Evolutionary conservation across 352 stramenopile genomes (phyloP), one percentile per base, ranked within the genome.

Genomic region (Blastocystis sp.): DNA sequence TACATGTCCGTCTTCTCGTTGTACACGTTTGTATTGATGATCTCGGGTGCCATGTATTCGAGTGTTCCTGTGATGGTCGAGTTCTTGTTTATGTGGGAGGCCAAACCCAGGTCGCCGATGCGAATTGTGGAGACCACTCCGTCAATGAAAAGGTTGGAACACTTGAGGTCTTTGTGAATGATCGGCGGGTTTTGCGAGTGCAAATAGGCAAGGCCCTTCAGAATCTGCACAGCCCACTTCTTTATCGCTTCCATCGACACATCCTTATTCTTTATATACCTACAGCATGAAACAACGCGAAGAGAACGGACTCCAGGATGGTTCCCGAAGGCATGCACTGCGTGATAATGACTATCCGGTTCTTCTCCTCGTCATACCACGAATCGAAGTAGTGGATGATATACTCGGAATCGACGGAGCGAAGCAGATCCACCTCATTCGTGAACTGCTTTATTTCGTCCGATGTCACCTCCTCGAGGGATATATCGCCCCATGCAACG

Each of bases 381-480:
- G 94, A 98, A 71, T 96, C 96, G 92, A 98, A 98, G 91, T 99
- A 99, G 90, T 97, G 97, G 92, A 99, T 98, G 82, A 99, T 98
- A 92, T 99, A 98, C 91, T 97, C 96, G 93, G 98, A 96, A 90
- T 98, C 95, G 33, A 99, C 93, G 88, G 97, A 94, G 91, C 98
- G 96, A 62, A 99, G 93, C 77, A 99, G 92, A 88, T 97, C 93
- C 50, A 99, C 96, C 93, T 99, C 96, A 88, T 98, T 97, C 78
- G 98, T 98, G 88, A 99, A 98, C 9, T 96, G 94, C 61, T 91
- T 85, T 65, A 97, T 95, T 92, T 98, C 96, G 9, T 94, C 94
- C 74, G 94, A 95, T 3, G 96, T 95, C 26, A 98, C 93, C 51
- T 96, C 93, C n/a, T 93, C 94, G 65, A 99, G 95, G 91, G 98